Percentiles rank a stretch among this genome's conserved stretches.
Evolutionary conservation across 176 grass and related monocot species (phyloP).

Genomic region (Ensete glaucum): DNA sequence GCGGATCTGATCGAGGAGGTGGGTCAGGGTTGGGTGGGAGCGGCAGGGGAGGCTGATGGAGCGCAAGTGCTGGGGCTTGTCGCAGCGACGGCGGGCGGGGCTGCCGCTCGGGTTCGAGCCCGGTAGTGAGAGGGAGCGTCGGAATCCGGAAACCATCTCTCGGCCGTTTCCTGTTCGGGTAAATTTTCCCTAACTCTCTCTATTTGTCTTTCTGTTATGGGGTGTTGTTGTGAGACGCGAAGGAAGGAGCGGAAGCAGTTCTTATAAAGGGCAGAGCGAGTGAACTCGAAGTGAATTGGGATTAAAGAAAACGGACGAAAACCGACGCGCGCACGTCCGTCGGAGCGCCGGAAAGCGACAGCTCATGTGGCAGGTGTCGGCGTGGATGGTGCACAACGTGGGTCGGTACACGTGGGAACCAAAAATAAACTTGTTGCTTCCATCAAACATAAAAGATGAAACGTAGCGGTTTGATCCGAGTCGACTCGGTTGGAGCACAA

Average conservation of each 20-base stretch:
- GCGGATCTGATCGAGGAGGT: constrained; percentile 25
- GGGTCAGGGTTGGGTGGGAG: constrained; percentile 33
- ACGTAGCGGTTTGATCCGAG: not conserved
- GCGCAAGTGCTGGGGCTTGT: constrained; percentile 26
- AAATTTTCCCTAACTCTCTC: not conserved
- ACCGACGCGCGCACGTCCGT: not conserved
- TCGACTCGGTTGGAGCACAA: not conserved
- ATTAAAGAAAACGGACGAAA: not conserved
- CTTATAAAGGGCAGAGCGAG: not conserved
- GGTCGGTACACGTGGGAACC: not conserved
- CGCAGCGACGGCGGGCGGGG: not conserved
- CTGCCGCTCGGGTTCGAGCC: constrained; percentile 24
- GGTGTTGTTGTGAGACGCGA: not conserved
- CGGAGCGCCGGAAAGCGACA: not conserved
- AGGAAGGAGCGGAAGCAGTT: not conserved
- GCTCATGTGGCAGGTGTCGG: not conserved
- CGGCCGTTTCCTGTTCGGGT: not conserved
- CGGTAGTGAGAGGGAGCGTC: constrained; percentile 51
- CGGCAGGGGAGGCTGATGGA: constrained; percentile 41
- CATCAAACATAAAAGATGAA: not conserved
- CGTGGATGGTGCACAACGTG: not conserved
- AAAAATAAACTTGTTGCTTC: not conserved
- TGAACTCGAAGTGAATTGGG: not conserved
- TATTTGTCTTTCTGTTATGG: not conserved
- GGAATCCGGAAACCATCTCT: constrained; percentile 46